Evolutionary conservation across 805 yeast genomes (phyloP), one percentile per base, ranked within the genome.

Genomic region (Saccharomycopsis selenospora): DNA sequence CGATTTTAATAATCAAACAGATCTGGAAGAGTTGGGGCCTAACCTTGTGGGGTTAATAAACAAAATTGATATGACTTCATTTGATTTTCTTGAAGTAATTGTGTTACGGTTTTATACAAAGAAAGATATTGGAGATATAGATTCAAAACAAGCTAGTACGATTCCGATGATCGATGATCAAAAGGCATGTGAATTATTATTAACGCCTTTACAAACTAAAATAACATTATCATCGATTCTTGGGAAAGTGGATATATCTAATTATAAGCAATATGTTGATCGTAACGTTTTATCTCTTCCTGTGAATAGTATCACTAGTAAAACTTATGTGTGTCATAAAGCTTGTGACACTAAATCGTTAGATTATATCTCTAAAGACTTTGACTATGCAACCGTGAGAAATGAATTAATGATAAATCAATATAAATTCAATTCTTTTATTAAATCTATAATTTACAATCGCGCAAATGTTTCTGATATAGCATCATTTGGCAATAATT

Each of bases 261-360:
- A 17, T 7, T 14, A 33, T 6, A 14, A 10, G 4, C 38, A 33
- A 14, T 33, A 10, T 10, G 38, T 14, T 7, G 5, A 20, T 33
- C 38, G 11, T 8, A n/a, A n/a, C n/a, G n/a, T n/a, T n/a, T n/a
- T n/a, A n/a, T n/a, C n/a, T n/a, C 11, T 33, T 6, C 20, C n/a
- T 17, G 17, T 17, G 4, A 20, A 27, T 8, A 27, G 29, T 11
- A 8, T 11, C 29, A 27, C n/a, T 17, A 59, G 60, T 17, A 49
- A 59, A 4, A 61, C 67, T 3, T 75, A 62, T 48, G 53, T 71
- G 23, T 73, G 77, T 52, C 57, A 70, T 41, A 59, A 73, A 49
- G 72, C 71, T n/a, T 58, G 70, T 47, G 73, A 71, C 53, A 59
- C 63, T 10, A 56, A 56, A 4, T 67, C 65, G 1, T 66, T 61